Base-by-base conservation (phyloP, 805 yeast species). In the Cyberlindnera japonica region DNA sequence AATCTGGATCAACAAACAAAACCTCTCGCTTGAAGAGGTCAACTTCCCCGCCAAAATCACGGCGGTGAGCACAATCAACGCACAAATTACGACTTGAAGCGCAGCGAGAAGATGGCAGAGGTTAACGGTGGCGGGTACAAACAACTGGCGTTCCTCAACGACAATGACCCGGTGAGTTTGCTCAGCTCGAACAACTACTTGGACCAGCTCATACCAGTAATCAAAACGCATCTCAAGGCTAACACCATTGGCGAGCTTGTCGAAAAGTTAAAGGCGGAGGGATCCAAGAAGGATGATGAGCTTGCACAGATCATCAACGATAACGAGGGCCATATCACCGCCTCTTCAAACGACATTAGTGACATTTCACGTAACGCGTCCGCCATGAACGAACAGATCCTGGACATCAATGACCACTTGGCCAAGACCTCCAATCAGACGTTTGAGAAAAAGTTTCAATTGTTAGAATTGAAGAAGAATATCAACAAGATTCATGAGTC, bases 121-220 rank as follows among this genome's bases (percentile, higher is more conserved):
- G 14, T 35, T 12, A 27, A 35, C 20, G 38, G 31, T 12, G 23
- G 21, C 3, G 28, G 38, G 18, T 21, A 33, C 26, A 45, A 38
- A 22, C 47, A 49, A 35, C 44, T 53, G 17, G 41, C 40, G 13
- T 52, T 50, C 20, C 16, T 54, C 16, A 51, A 45, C 26, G 59
- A 53, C 19, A 45, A 34, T 28, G 61, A 57, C 31, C 55, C 57
- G 0, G 45, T 57, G 15, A 51, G 47, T 6, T 42, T 52, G n/a
- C 36, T 57, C 17, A 48, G 47, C 16, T 75, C 83, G 3, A 83
- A 79, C 41, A 90, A 83, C 51, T 85, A 81, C 58, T 60, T 87
- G 28, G 95, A 87, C 48, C 87, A 84, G 58, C 70, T 88, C 44
- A 83, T 87, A 3, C 95, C 95, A 1, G 72, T 84, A 14, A 72